These are phyloP conservation scores for Fusarium chlamydosporum DNA, from an alignment of 2,329 filamentous ascomycete species.

Conservation along the genomic window DNA sequence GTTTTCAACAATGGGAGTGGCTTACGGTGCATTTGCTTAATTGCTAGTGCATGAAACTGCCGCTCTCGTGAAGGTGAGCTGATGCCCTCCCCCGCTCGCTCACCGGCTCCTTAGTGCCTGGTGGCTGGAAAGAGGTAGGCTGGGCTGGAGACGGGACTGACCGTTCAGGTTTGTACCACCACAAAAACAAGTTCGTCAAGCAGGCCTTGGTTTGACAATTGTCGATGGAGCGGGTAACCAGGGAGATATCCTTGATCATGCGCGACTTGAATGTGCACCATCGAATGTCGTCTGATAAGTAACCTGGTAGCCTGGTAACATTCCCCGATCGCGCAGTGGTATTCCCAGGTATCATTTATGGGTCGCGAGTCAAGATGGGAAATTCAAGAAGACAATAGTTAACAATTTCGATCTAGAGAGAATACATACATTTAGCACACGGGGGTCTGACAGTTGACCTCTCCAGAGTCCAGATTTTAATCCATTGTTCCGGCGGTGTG, in stretches of 20 bases:
- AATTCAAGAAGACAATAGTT: neutral
- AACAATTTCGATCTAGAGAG: neutral
- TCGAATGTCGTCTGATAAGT: neutral
- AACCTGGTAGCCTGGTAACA: neutral
- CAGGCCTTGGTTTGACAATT: neutral
- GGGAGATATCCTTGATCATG: constrained; percentile 12
- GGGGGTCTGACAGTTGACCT: neutral
- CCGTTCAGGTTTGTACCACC: constrained; percentile 17
- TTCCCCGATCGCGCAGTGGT: constrained; percentile 2
- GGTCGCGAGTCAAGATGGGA: neutral
- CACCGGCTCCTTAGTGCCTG: constrained; percentile 16
- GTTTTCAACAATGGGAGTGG: neutral
- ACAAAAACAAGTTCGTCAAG: neutral
- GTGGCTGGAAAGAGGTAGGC: constrained; percentile 9
- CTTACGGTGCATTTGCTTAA: neutral
- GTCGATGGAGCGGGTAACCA: constrained; percentile 5
- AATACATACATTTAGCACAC: neutral
- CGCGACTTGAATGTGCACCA: constrained; percentile 5
- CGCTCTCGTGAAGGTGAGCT: neutral
- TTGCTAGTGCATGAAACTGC: constrained; percentile 16
- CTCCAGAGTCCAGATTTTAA: neutral
- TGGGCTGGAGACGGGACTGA: constrained; percentile 8
- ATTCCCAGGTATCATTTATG: neutral
- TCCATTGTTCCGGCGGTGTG: constrained; percentile 2
- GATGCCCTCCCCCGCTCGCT: constrained; percentile 18